Conservation (phyloP, 495 filamentous ascomycete species). For the Podospora sp. region DNA sequence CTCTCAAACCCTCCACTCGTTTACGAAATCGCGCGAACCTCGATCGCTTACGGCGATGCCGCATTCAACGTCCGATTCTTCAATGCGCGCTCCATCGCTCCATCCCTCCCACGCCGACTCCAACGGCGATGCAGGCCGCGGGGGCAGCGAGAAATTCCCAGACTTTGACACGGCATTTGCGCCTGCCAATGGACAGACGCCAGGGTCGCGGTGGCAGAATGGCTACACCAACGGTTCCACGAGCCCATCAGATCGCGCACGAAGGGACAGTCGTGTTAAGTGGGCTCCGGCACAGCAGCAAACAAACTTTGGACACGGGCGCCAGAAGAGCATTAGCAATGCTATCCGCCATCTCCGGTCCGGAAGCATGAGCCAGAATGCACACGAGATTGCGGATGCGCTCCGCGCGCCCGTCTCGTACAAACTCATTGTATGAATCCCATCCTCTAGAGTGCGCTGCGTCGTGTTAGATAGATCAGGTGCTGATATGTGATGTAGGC, state of each 20-base stretch:
- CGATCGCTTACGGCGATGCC: conserved; percentile 27
- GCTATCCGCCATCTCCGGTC: conserved; percentile 78
- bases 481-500: conserved; percentile 49
- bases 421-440: conserved; percentile 53
- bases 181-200: conserved; percentile 35
- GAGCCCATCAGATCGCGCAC: conserved; percentile 42
- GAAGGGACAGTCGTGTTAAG: conserved; percentile 52
- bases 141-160: conserved; percentile 57
- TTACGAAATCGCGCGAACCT: conserved; percentile 1
- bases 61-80: conserved; percentile 35
- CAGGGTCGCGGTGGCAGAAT: conserved; percentile 38
- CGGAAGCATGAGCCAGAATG: conserved; percentile 85
- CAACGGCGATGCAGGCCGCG: conserved; percentile 35
- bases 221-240: conserved; percentile 39
- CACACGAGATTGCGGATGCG: conserved; percentile 89
- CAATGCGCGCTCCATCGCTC: conserved; percentile 37
- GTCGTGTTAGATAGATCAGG: neutral
- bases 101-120: conserved; percentile 32
- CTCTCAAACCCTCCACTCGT: conserved; percentile 8
- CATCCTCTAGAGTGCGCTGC: neutral
- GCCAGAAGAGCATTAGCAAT: conserved; percentile 84
- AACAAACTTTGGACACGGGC: conserved; percentile 52
- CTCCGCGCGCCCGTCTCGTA: conserved; percentile 88
- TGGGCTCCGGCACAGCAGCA: conserved; percentile 47
- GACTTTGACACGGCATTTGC: conserved; percentile 49